A percentile compares a stretch with the other conserved stretches of the same genome.
Evolutionary conservation across 495 filamentous ascomycete species (phyloP).

Genomic region (Astrothelium macrocarpum): DNA sequence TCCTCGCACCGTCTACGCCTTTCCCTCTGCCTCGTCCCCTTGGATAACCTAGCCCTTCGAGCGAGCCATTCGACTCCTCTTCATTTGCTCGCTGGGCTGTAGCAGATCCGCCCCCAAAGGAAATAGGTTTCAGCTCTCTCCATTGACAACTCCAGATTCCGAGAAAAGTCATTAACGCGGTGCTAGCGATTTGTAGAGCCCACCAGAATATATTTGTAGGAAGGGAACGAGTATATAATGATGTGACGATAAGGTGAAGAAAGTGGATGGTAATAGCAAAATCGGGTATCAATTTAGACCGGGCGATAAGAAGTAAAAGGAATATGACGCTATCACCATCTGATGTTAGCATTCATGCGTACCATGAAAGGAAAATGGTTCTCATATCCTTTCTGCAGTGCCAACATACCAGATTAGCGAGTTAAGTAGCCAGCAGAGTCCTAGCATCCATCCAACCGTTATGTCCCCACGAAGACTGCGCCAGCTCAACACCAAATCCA

Average conservation of each 20-base stretch:
- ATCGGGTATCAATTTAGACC: constrained; percentile 85
- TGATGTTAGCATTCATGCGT: constrained; percentile 12
- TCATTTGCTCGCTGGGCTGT: constrained; percentile 22
- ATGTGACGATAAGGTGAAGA: constrained; percentile 70
- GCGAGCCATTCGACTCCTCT: constrained; percentile 22
- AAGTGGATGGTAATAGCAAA: constrained; percentile 86
- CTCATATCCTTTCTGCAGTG: background rate
- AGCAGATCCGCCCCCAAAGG: constrained; percentile 55
- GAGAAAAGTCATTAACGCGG: constrained; percentile 55
- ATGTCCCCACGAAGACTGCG: constrained; percentile 76
- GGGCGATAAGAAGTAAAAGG: constrained; percentile 69
- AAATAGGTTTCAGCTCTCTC: constrained; percentile 79
- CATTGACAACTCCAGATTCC: constrained; percentile 89
- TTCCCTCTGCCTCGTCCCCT: constrained; percentile 44
- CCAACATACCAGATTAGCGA: constrained; percentile 58
- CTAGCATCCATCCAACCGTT: constrained; percentile 83
- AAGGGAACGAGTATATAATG: constrained; percentile 62
- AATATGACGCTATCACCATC: constrained; percentile 51
- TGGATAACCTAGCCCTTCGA: constrained; percentile 42
- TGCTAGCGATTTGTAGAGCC: constrained; percentile 62
- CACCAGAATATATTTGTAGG: constrained; percentile 81
- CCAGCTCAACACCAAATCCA: constrained; percentile 73
- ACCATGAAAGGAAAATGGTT: constrained; percentile 14
- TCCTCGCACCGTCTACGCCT: constrained; percentile 49
- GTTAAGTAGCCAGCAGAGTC: constrained; percentile 76